Percentiles rank a stretch among this genome's conserved stretches.
phyloP scores from a whole-genome alignment of 176 grass and related monocot species.

The Dendrocalamus sinicus region DNA sequence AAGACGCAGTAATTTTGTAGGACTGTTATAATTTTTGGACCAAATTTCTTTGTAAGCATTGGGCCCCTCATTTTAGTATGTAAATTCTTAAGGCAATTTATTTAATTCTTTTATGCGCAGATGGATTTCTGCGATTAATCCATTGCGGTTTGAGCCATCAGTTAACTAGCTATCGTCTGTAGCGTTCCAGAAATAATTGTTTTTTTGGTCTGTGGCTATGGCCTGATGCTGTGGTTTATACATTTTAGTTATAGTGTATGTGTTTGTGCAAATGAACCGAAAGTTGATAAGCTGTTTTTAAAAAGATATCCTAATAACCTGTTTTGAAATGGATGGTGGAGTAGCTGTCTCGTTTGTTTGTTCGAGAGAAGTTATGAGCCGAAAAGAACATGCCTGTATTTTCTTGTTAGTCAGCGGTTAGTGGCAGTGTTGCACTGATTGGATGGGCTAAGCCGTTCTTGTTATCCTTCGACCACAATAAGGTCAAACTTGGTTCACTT shows the following conservation, averaged over 20 bases:
- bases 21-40: slow-evolving; percentile 33
- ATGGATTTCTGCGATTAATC: not conserved
- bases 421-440: not conserved
- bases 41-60: not conserved
- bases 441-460: not conserved
- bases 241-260: too few relatives aligned
- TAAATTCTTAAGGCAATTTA: not conserved
- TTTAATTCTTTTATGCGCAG: not conserved
- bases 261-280: too few relatives aligned
- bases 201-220: too few relatives aligned
- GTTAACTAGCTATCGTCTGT: not conserved
- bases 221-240: too few relatives aligned
- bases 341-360: too few relatives aligned
- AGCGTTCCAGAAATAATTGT: not conserved
- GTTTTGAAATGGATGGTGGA: too few relatives aligned
- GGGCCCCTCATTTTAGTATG: slow-evolving; percentile 1
- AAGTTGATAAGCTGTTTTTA: too few relatives aligned
- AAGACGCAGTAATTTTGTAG: slow-evolving; percentile 57
- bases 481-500: not conserved
- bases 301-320: too few relatives aligned
- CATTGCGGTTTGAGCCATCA: not conserved
- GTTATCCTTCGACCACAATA: not conserved
- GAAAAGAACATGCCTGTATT: too few relatives aligned
- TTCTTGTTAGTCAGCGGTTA: not conserved
- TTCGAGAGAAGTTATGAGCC: too few relatives aligned